Evolutionary conservation across 768 basidiomycete species (phyloP), one percentile per base, ranked within the genome.

Genomic region (Tephrocybe sp.): DNA sequence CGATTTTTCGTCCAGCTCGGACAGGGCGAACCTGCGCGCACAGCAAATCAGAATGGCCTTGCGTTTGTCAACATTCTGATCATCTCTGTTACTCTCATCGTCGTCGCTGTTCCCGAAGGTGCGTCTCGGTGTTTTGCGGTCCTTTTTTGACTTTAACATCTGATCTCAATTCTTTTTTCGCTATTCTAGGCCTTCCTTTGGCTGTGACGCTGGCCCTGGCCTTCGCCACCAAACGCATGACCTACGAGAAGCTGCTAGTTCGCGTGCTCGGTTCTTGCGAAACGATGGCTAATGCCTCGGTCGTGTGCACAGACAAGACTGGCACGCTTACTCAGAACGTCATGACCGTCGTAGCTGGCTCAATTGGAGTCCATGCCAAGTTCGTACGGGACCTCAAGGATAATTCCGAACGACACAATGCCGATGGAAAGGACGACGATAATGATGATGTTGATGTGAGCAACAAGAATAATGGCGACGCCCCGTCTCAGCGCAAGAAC

Each of bases 161-260:
- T n/a, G 5, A 31, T 47, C 12, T 46, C 48, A 42, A 13, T n/a
- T 53, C 49, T 26, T 52, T 52, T 34, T 43, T 40, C 41, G 9
- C 32, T 23, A 49, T 48, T 34, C 34, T 52, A 89, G 90, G 95
- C 63, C 76, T 99, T 5, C 96, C 96, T 2, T 77, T 99, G 48
- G 96, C 96, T 36, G 96, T 98, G 44, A 98, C 96, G 0, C 82
- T 99, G 41, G 97, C 97, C 0, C 75, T 99, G 30, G 92, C 97
- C 0, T 99, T 98, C 62, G 97, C 96, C 0, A 99, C 97, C 41
- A 94, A 90, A 61, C 87, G 96, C n/a, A 98, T 98, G 97, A 91
- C 95, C 8, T 80, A 86, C 62, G 89, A 94, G 68, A 97, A 97
- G 47, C 76, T 98, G 0, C 83, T 99, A 38, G 97, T 98, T 26